Percentiles rank a stretch among this genome's conserved stretches.
Evolutionary conservation across 306 rosid species (phyloP).

Genomic region (Clitoria ternatea): DNA sequence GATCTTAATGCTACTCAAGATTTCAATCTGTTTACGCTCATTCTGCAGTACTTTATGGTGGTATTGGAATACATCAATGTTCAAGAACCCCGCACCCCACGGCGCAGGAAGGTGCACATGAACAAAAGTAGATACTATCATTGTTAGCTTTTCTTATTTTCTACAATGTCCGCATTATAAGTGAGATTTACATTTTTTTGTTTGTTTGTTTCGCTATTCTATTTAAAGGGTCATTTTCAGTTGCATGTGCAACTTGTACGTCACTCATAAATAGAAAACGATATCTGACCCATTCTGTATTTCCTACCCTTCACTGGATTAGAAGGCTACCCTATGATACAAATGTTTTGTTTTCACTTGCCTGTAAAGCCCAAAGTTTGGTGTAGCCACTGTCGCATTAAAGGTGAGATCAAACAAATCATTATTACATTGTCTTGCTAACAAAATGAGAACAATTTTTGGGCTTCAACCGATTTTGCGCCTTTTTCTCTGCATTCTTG

Average conservation of each 20-base stretch:
- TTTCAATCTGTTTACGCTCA: constrained; percentile 13
- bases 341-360: constrained; percentile 15
- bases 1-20: constrained; percentile 29
- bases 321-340: constrained; percentile 13
- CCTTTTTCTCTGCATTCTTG: neutral
- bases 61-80: neutral
- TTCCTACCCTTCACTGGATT: constrained; percentile 23
- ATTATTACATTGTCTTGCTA: constrained; percentile 16
- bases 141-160: constrained; percentile 10
- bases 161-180: neutral
- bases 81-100: neutral
- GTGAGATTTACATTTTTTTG: constrained; percentile 10
- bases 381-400: constrained; percentile 7
- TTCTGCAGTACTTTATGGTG: constrained; percentile 17
- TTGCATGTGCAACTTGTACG: constrained; percentile 54
- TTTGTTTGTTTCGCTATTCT: constrained; percentile 12
- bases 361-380: neutral
- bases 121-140: neutral
- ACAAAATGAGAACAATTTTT: neutral
- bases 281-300: constrained; percentile 40
- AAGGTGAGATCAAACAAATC: constrained; percentile 5
- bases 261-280: constrained; percentile 38
- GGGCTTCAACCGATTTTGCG: constrained; percentile 19
- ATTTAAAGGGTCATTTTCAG: constrained; percentile 46
- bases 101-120: constrained; percentile 15